Base-by-base conservation (phyloP, 1,284 basidiomycete genomes). In the Cutaneotrichosporon sp. region DNA sequence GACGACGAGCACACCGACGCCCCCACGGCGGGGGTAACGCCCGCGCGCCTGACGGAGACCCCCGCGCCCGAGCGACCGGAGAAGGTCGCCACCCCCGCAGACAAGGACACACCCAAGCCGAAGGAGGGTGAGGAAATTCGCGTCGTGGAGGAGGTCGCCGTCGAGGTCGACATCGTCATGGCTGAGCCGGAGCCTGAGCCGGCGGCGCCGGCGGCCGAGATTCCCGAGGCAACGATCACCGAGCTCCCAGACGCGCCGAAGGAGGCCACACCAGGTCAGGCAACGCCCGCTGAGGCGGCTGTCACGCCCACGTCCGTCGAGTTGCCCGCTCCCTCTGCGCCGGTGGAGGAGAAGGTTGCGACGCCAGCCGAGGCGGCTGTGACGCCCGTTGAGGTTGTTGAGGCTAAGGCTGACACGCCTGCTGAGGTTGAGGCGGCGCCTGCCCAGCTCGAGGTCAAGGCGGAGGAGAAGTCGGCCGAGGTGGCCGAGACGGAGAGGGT, bases 11-110 rank as follows among this genome's bases (percentile, higher is more conserved):
- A 53, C 16, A 60, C 59, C 38, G 57, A 62, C 33, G 31, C 58
- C 22, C 58, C 63, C 11, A 67, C 66, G 7, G 54, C 56, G 6
- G 50, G 43, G 16, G 62, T 50, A 22, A 67, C 62, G 29, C 62
- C 62, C 1, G 58, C 62, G 20, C 51, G 29, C 22, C 33, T 50
- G 24, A 45, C 42, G 8, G 63, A 51, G 34, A 64, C 57, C 22
- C 58, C 50, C 3, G 46, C 43, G 5, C 34, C 34, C 20, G 57
- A 45, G 6, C 29, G 29, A 4, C 29, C 9, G 5, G 50, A 56
- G 45, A 33, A 43, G 24, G 38, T 14, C 16, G 59, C 20, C 31
- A 65, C 63, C 18, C 63, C 62, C 14, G 58, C 56, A 7, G 38
- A 42, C 38, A 42, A 42, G n/a, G n/a, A n/a, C 38, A 42, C 38